phyloP scores from a whole-genome alignment of 768 basidiomycete genomes.

The Symmetrospora coprosmae region DNA sequence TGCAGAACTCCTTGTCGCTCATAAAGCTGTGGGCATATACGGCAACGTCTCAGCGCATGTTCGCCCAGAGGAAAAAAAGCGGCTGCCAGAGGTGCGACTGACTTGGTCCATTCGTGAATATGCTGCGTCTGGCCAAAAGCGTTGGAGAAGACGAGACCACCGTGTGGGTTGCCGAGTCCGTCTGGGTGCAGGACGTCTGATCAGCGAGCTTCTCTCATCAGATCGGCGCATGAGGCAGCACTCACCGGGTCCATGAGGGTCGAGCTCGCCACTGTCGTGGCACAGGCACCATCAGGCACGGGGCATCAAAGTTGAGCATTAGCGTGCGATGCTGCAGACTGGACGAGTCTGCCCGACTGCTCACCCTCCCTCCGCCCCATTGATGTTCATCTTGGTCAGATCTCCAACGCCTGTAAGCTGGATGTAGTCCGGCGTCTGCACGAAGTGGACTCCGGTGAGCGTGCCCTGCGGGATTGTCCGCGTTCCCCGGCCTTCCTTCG shows the following conservation, averaged over 20 bases:
- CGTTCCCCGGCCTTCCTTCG: constrained; percentile 40
- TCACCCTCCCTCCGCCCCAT: constrained; percentile 51
- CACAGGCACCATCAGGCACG: too few species aligned
- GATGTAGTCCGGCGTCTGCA: constrained; percentile 32
- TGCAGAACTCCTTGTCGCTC: too few species aligned
- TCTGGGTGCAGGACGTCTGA: too few species aligned
- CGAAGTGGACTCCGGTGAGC: constrained; percentile 32
- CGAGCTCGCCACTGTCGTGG: too few species aligned
- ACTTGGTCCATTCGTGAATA: constrained; percentile 53
- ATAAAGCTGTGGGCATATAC: too few species aligned
- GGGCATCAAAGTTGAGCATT: too few species aligned
- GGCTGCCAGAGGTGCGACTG: constrained; percentile 32
- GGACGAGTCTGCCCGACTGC: too few species aligned
- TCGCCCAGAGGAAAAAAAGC: too few species aligned
- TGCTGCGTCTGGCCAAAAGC: constrained; percentile 44
- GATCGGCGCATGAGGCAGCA: too few species aligned
- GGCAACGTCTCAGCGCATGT: too few species aligned
- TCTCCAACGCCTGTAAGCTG: constrained; percentile 43
- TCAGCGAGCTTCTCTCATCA: too few species aligned
- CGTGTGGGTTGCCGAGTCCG: constrained; percentile 43
- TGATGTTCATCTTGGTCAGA: constrained; percentile 51
- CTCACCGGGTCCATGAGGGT: constrained; percentile 66
- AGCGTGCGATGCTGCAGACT: too few species aligned
- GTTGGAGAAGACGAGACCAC: constrained; percentile 55
- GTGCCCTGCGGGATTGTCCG: constrained; percentile 29